phyloP scores from a whole-genome alignment of 441 rosid species.

The Populus hybrid region DNA sequence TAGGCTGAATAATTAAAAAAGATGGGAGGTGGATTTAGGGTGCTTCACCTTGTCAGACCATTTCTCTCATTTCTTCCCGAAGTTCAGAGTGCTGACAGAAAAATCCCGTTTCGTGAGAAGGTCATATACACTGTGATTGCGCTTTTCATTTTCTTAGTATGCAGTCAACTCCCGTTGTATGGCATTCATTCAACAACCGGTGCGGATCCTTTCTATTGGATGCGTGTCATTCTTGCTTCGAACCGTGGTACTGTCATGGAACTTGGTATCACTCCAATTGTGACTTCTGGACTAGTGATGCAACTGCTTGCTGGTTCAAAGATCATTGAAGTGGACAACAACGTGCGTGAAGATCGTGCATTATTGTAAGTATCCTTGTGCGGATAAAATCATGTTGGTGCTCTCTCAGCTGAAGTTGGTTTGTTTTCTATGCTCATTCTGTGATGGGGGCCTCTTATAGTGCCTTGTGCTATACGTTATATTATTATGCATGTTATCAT shows the following conservation, averaged over 20 bases:
- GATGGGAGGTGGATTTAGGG: constrained; percentile 87
- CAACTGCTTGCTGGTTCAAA: constrained; percentile 82
- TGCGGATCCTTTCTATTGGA: constrained; percentile 90
- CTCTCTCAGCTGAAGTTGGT: neutral
- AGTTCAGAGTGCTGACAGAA: constrained; percentile 68
- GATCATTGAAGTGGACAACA: constrained; percentile 83
- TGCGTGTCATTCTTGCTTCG: constrained; percentile 90
- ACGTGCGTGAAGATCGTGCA: constrained; percentile 91
- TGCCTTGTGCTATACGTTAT: neutral
- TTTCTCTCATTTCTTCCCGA: constrained; percentile 65
- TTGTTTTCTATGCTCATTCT: neutral
- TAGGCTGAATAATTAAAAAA: constrained; percentile 11
- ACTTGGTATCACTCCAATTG: constrained; percentile 90
- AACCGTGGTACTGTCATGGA: constrained; percentile 93
- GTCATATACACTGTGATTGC: constrained; percentile 85
- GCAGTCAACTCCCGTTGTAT: constrained; percentile 88
- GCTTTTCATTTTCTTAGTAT: constrained; percentile 77
- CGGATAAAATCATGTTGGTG: neutral
- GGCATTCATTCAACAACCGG: constrained; percentile 91
- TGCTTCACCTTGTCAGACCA: constrained; percentile 78
- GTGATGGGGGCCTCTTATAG: neutral
- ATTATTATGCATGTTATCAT: neutral
- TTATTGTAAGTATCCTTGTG: constrained; percentile 46
- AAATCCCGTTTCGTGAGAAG: constrained; percentile 80
- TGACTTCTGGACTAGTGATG: constrained; percentile 86